Base-by-base conservation (phyloP, 2,329 filamentous ascomycete genomes). In the Pestalotiopsis sp. region DNA sequence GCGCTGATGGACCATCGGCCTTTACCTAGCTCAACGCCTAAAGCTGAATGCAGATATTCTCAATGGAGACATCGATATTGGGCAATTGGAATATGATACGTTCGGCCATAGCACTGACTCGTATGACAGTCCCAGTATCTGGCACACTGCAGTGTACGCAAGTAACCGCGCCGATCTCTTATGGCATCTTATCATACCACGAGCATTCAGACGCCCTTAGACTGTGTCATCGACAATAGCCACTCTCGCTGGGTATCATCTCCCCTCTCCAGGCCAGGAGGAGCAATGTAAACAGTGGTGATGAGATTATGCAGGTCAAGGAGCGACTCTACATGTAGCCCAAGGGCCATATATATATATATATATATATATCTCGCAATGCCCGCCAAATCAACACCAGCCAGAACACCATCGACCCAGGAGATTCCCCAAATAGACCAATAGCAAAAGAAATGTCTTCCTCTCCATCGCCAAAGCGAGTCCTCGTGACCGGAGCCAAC, bases 401-500 rank as follows among this genome's bases (percentile, higher is more conserved):
- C 20, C 14, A 52, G 2, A 20, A 0, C 17, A 52, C 17, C 17
- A n/a, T 23, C 45, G 9, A 3, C 11, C 7, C 45, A 52, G 2
- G 20, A 9, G 7, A 52, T 9, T 9, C 1, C 9, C 6, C 7
- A 36, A 52, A 6, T 7, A 52, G 17, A 60, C 4, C 6, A 6
- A 27, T 9, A 36, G 31, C 31, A 38, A 27, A 60, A 3, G 27
- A 60, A 38, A 60, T 60, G 45, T n/a, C 45, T 23, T 45, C 57
- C 5, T 11, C 41, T 25, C 3, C 45, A 0, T 12, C 27, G 7
- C n/a, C 64, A 7, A 58, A 66, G 38, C 69, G 71, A 61, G 64
- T 72, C 58, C 69, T 73, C 67, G 67, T 73, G 9, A 73, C 71
- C 27, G 71, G 71, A 49, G 71, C 71, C 4, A 73, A 73, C 56